Evolutionary conservation across 148 eudicot species (phyloP), one percentile per base, ranked within the genome.

Genomic region (Chenopodium formosanum): DNA sequence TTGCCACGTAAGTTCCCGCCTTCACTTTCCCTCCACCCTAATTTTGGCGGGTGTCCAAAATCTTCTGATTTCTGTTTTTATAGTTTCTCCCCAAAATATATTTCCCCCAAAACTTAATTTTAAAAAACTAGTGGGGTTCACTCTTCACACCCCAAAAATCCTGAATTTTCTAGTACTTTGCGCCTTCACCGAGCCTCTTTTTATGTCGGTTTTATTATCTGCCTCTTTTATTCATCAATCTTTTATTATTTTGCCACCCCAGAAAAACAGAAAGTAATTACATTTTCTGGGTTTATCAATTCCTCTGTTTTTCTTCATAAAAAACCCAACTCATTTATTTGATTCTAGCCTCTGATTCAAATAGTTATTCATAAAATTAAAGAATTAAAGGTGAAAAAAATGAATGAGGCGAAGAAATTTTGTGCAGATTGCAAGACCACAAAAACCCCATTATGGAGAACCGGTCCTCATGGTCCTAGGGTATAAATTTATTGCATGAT

Each of bases 401-500:
- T 75, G 83, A 80, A 68, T 20, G 91, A 83, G 78, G 62, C 29
- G 73, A 85, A 82, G 85, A 90, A 86, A 80, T 81, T 58, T 23
- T 86, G 88, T 58, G 80, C 14, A n/a, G 86, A 84, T 75, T 78
- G 88, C 72, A 81, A 80, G 19, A 82, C 84, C 64, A 80, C 88
- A 25, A 66, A 75, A 74, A 92, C 95, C 7, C 95, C 95, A 65
- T 67, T 90, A 48, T 92, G 95, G 95, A 90, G 95, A 73, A 83
- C 60, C 7, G 95, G 95, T 48, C 95, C 95, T 74, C 67, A 83
- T 78, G 95, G 95, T 69, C 95, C 93, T 63, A 88, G 90, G 89
- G 95, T 92, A 82, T 22, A 29, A 32, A 2, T 53, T 16, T 4
- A 53, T 56, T 4, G 4, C 16, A 14, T 17, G 2, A 14, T 56